Evolutionary conservation across 164 flowering plant genomes (phyloP).

Genomic region (Macadamia tetraphylla): DNA sequence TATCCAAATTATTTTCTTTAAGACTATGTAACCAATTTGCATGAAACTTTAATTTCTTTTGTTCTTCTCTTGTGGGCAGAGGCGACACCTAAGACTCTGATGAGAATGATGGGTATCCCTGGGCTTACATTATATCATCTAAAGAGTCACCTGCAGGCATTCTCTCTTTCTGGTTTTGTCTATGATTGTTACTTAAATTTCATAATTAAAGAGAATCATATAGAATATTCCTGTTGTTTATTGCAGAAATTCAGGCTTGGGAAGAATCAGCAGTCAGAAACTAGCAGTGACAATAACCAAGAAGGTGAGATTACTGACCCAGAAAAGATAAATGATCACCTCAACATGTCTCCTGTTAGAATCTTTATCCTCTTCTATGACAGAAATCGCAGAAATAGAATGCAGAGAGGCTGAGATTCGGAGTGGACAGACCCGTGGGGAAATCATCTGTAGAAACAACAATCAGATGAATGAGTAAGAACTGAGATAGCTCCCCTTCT

Average conservation of each 20-base stretch:
- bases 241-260: slow-evolving; percentile 89
- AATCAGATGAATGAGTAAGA: slow-evolving; percentile 53
- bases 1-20: slow-evolving; percentile 3
- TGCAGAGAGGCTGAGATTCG: slow-evolving; percentile 12
- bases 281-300: slow-evolving; percentile 35
- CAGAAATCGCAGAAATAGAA: slow-evolving; percentile 4
- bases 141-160: slow-evolving; percentile 93
- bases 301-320: slow-evolving; percentile 37
- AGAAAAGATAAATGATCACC: not conserved
- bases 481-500: not conserved
- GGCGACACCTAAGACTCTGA: slow-evolving; percentile 90
- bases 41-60: not conserved
- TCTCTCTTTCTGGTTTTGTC: slow-evolving; percentile 9
- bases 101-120: slow-evolving; percentile 80
- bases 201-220: not conserved
- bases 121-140: slow-evolving; percentile 86
- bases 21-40: not conserved
- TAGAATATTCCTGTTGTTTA: slow-evolving; percentile 8
- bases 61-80: slow-evolving; percentile 37
- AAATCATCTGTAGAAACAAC: slow-evolving; percentile 25
- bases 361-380: not conserved
- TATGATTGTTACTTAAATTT: not conserved
- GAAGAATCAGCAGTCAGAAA: slow-evolving; percentile 51
- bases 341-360: slow-evolving; percentile 5
- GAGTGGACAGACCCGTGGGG: slow-evolving; percentile 27